Evolutionary conservation across 202 grass and related monocot species (phyloP).

Genomic region (Carex sylvatica): DNA sequence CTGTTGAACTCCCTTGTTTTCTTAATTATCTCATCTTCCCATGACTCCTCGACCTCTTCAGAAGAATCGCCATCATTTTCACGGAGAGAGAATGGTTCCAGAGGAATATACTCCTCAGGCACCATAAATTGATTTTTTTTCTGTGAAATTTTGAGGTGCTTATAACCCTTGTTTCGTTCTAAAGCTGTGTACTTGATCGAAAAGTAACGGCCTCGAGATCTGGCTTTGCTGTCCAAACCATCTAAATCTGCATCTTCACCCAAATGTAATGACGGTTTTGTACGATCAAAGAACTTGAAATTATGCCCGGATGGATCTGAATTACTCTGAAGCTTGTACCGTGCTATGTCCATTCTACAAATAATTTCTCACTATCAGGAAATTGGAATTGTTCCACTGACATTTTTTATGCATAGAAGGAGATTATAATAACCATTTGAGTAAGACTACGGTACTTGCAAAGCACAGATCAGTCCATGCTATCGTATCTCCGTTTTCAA

Average conservation of each 20-base stretch:
- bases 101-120: conserved; percentile 70
- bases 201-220: conserved; percentile 65
- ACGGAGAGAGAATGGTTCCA: conserved; percentile 35
- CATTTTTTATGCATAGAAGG: neutral
- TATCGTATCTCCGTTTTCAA: too few species aligned
- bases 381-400: neutral
- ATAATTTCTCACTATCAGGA: conserved; percentile 5
- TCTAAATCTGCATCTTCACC: conserved; percentile 72
- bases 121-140: conserved; percentile 35
- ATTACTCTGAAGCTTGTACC: conserved; percentile 64
- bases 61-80: conserved; percentile 35
- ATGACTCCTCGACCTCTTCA: conserved; percentile 76
- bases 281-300: conserved; percentile 32
- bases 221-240: conserved; percentile 65
- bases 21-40: conserved; percentile 91
- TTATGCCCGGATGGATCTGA: conserved; percentile 37
- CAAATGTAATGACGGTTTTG: conserved; percentile 37
- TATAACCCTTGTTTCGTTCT: conserved; percentile 75
- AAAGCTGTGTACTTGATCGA: conserved; percentile 58
- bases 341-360: conserved; percentile 90
- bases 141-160: conserved; percentile 67
- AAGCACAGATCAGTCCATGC: too few species aligned
- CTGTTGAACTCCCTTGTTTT: conserved; percentile 90
- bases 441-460: too few species aligned
- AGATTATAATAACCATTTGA: neutral